Conservation (phyloP, 805 yeast genomes). For the Maudiozyma barnettii region DNA sequence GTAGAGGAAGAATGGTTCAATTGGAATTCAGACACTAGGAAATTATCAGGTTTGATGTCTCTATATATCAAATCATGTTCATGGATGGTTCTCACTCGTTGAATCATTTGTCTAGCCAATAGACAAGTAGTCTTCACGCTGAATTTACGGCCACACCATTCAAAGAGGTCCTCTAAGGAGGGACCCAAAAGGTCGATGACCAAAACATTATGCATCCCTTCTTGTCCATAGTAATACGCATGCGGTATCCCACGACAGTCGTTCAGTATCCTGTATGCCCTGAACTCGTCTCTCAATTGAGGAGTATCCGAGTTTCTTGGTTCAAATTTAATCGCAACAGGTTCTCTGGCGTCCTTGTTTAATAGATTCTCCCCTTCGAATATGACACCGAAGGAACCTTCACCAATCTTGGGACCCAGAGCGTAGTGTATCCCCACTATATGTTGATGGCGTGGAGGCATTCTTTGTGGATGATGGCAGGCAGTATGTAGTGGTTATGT, state of each 20-base stretch:
- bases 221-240: slow-evolving; percentile 98
- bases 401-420: slow-evolving; percentile 77
- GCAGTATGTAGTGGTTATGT: too few species aligned
- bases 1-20: slow-evolving; percentile 34
- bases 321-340: slow-evolving; percentile 43
- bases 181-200: slow-evolving; percentile 95
- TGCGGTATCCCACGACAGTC: slow-evolving; percentile 84
- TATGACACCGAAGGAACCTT: slow-evolving; percentile 79
- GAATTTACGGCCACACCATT: slow-evolving; percentile 95
- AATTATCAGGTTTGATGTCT: slow-evolving; percentile 96
- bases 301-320: slow-evolving; percentile 97
- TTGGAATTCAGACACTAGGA: slow-evolving; percentile 41
- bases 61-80: slow-evolving; percentile 86
- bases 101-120: slow-evolving; percentile 90
- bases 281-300: slow-evolving; percentile 89
- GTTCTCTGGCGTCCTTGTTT: slow-evolving; percentile 26
- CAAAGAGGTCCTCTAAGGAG: slow-evolving; percentile 89
- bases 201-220: slow-evolving; percentile 89
- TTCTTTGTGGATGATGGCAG: neutral
- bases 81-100: slow-evolving; percentile 78
- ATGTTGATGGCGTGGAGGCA: slow-evolving; percentile 18
- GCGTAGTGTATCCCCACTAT: slow-evolving; percentile 55
- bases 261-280: slow-evolving; percentile 81
- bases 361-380: slow-evolving; percentile 72
- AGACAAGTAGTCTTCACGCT: slow-evolving; percentile 82